Conservation (phyloP, 805 yeast species). For the Cyberlindnera xylosilytica region DNA sequence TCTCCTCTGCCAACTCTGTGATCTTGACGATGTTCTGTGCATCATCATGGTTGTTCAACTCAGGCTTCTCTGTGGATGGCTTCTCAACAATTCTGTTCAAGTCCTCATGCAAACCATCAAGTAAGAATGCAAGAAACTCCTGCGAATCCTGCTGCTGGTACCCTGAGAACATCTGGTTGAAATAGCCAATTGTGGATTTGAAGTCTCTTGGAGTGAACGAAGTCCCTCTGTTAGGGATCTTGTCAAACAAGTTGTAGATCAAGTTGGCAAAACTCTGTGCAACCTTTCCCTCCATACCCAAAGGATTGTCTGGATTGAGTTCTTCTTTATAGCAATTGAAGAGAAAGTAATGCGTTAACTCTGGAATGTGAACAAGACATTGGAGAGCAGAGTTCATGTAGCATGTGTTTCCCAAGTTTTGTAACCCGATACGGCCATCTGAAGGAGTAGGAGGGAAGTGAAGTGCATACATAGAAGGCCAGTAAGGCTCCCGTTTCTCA, state of each 20-base stretch:
- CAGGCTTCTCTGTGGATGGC: slow-evolving; percentile 89
- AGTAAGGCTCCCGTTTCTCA: slow-evolving; percentile 25
- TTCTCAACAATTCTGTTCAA: slow-evolving; percentile 77
- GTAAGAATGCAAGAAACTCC: slow-evolving; percentile 81
- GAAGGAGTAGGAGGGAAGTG: slow-evolving; percentile 32
- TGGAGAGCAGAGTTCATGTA: slow-evolving; percentile 95
- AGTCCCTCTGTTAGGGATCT: slow-evolving; percentile 16
- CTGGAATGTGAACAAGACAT: slow-evolving; percentile 84
- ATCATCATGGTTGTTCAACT: slow-evolving; percentile 54
- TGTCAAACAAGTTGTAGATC: slow-evolving; percentile 53
- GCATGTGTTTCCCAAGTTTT: slow-evolving; percentile 85
- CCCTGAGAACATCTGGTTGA: slow-evolving; percentile 74
- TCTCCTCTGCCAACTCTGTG: slow-evolving; percentile 59
- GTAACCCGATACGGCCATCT: slow-evolving; percentile 57
- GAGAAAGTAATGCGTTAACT: slow-evolving; percentile 71
- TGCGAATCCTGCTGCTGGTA: slow-evolving; percentile 92
- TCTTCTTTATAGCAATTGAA: slow-evolving; percentile 59
- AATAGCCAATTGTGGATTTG: slow-evolving; percentile 74
- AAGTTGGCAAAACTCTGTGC: slow-evolving; percentile 74
- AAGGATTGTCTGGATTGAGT: slow-evolving; percentile 72
- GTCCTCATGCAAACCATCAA: slow-evolving; percentile 92
- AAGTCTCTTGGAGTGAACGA: slow-evolving; percentile 61
- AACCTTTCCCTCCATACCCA: slow-evolving; percentile 81
- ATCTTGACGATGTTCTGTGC: slow-evolving; percentile 52
- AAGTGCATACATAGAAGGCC: slow-evolving; percentile 35